Evolutionary conservation across 108 stramenopile species (phyloP).

Genomic region (Discostella stelligeroides): DNA sequence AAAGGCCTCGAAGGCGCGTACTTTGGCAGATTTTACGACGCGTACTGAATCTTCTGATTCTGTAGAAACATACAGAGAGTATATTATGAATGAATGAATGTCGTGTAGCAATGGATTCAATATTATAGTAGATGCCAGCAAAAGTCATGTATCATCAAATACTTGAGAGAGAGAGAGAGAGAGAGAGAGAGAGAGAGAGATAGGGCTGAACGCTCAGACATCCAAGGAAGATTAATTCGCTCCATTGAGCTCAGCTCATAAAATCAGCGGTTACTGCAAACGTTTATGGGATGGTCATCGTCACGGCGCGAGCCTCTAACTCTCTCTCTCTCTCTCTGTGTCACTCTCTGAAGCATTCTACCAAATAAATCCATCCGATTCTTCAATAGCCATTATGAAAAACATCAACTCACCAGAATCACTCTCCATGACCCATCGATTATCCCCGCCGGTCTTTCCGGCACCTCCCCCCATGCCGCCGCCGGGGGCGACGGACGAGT

Average conservation of each 20-base stretch:
- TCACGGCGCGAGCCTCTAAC: slow-evolving; percentile 23
- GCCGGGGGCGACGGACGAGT: slow-evolving; percentile 20
- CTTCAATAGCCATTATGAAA: too few species aligned
- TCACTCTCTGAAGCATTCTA: too few species aligned
- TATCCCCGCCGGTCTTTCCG: slow-evolving; percentile 38
- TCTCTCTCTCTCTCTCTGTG: neutral
- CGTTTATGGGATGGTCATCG: slow-evolving; percentile 53
- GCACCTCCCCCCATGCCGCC: slow-evolving; percentile 13
- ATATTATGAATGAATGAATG: slow-evolving; percentile 8
- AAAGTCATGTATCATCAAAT: neutral
- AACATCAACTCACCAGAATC: slow-evolving; percentile 59
- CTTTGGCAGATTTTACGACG: slow-evolving; percentile 95
- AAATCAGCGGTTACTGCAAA: slow-evolving; percentile 54
- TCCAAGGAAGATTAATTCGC: slow-evolving; percentile 43
- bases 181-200: slow-evolving; percentile 11
- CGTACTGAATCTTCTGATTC: slow-evolving; percentile 92
- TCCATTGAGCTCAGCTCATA: slow-evolving; percentile 34
- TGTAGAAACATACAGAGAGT: neutral
- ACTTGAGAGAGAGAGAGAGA: slow-evolving; percentile 4
- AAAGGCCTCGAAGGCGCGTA: slow-evolving; percentile 89
- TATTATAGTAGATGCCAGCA: too few species aligned
- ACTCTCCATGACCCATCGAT: slow-evolving; percentile 61
- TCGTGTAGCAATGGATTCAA: neutral
- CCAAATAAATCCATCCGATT: too few species aligned
- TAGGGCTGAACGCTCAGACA: slow-evolving; percentile 39